Evolutionary conservation across 495 filamentous ascomycete genomes (phyloP).

Genomic region (Schizothecium vesticola): DNA sequence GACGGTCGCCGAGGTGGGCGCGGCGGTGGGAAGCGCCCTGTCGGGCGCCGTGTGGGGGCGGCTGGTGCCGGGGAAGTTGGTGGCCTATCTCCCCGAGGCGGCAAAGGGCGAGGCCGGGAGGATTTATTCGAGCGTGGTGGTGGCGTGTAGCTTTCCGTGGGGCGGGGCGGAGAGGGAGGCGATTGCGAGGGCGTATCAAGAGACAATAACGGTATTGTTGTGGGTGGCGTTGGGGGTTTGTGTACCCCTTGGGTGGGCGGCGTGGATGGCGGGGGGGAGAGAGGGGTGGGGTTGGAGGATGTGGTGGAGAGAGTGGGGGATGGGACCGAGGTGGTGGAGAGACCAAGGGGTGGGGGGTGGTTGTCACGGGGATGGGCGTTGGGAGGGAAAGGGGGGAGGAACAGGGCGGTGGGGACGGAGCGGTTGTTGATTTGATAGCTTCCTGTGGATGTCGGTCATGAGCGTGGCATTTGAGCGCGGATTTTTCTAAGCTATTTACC

Average conservation of each 20-base stretch:
- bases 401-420: background rate
- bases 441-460: background rate
- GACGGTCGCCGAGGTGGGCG: constrained; percentile 55
- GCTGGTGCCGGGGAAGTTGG: constrained; percentile 47
- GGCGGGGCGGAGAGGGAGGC: constrained; percentile 45
- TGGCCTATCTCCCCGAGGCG: constrained; percentile 49
- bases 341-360: background rate
- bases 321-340: constrained; percentile 9
- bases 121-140: constrained; percentile 51
- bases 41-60: constrained; percentile 60
- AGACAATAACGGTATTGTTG: constrained; percentile 47
- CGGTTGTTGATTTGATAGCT: background rate
- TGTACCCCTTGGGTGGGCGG: constrained; percentile 38
- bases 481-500: background rate
- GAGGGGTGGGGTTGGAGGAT: constrained; percentile 39
- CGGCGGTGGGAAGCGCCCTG: constrained; percentile 54
- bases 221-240: constrained; percentile 43
- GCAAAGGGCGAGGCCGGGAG: constrained; percentile 29
- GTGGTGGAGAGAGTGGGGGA: background rate
- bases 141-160: constrained; percentile 46
- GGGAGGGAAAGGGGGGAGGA: background rate
- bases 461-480: background rate
- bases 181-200: constrained; percentile 50
- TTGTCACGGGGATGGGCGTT: background rate
- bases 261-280: constrained; percentile 45